phyloP scores from a whole-genome alignment of 331 rosid species.

The Rhamnella rubrinervis region DNA sequence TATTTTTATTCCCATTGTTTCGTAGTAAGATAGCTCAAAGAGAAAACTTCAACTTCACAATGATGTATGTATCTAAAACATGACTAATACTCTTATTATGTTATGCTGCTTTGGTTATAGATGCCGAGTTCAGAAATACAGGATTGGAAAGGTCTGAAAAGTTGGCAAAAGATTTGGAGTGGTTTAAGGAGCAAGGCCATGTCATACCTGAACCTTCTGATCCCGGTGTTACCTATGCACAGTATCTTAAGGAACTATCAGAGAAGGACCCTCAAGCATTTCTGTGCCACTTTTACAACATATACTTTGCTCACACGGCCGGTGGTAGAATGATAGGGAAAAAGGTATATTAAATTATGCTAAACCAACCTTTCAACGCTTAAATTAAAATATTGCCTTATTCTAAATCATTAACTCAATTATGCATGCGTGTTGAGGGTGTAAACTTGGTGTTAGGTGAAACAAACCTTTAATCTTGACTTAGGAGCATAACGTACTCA shows the following conservation, averaged over 20 bases:
- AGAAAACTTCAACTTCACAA: no score
- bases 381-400: neutral
- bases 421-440: neutral
- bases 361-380: neutral
- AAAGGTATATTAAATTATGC: slow-evolving; percentile 55
- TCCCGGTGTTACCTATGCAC: slow-evolving; percentile 67
- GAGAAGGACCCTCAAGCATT: slow-evolving; percentile 87
- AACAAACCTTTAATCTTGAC: neutral
- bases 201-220: slow-evolving; percentile 82
- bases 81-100: no score
- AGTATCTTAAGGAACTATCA: slow-evolving; percentile 73
- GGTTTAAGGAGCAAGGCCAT: slow-evolving; percentile 91
- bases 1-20: no score
- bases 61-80: no score
- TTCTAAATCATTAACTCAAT: neutral
- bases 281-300: slow-evolving; percentile 93
- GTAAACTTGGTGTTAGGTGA: neutral
- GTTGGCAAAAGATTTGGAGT: slow-evolving; percentile 83
- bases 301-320: slow-evolving; percentile 92
- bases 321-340: slow-evolving; percentile 99
- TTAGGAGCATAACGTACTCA: no score
- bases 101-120: slow-evolving; percentile 30
- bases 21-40: no score
- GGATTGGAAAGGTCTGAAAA: slow-evolving; percentile 92
- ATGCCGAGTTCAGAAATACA: slow-evolving; percentile 84